A percentile compares a stretch with the other conserved stretches of the same genome.
phyloP scores from a whole-genome alignment of 139 green algal genomes.

The Chlorella sp. region DNA sequence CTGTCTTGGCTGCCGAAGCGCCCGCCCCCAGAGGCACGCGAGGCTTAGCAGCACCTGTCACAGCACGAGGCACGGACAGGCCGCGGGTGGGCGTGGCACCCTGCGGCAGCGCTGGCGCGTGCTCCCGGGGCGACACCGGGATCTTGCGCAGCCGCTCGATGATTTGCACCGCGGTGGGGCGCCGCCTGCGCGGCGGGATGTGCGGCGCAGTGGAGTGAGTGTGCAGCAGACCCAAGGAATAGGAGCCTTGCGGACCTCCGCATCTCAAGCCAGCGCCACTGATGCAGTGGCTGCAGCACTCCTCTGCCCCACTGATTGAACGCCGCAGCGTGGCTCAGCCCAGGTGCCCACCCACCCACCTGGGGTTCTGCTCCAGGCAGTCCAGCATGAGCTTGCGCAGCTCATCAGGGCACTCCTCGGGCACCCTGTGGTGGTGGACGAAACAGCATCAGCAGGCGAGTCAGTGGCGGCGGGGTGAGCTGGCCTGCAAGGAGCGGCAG shows the following conservation, averaged over 20 bases:
- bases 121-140: conserved; percentile 8
- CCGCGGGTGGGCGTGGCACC: neutral
- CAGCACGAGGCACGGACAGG: too few relatives aligned
- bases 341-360: neutral
- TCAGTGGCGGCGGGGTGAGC: too few relatives aligned
- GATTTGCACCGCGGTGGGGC: conserved; percentile 39
- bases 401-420: conserved; percentile 49
- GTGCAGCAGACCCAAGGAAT: too few relatives aligned
- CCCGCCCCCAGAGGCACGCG: neutral
- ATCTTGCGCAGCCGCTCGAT: conserved; percentile 30
- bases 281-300: too few relatives aligned
- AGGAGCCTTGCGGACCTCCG: too few relatives aligned
- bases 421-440: conserved; percentile 28
- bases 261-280: too few relatives aligned
- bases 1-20: neutral
- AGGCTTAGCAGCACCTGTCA: neutral
- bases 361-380: conserved; percentile 49
- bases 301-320: too few relatives aligned
- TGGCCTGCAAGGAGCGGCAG: too few relatives aligned
- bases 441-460: too few relatives aligned
- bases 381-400: conserved; percentile 39
- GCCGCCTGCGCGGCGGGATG: neutral
- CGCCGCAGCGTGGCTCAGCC: too few relatives aligned
- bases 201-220: too few relatives aligned
- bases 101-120: neutral